Evolutionary conservation across 352 stramenopile genomes (phyloP), one percentile per base, ranked within the genome.

Genomic region (Pythium dissotocum): DNA sequence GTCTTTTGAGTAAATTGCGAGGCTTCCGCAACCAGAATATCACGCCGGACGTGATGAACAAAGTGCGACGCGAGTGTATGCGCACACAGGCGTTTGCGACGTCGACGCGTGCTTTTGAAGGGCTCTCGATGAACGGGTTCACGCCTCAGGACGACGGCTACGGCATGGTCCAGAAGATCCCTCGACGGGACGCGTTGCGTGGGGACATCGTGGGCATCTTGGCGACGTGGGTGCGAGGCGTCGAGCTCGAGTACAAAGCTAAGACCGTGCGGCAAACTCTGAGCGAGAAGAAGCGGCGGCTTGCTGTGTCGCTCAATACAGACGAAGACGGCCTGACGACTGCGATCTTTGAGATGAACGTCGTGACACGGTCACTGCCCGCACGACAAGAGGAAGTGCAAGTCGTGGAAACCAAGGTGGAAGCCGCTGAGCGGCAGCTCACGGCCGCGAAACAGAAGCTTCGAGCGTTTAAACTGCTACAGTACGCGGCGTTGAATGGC

Each of bases 211-310:
- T 90, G 2, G 65, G 71, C 2, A 80, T 85, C 26, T 63, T 92
- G 4, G 84, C 84, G 2, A 73, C 80, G 6, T 94, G 87, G 85
- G 79, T 93, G 5, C 82, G 83, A 65, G 84, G 87, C 2, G 84
- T 94, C 21, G 87, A 91, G 59, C 77, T 86, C 30, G 84, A 94
- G 60, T 90, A 94, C 67, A 85, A 83, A n/a, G 73, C 83, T n/a
- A 72, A 67, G 33, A 73, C 66, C 0, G 82, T 91, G 26, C 78
- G 81, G 0, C 77, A 88, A 33, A 76, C 72, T n/a, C 71, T 93
- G 4, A 66, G 65, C 0, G 81, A 93, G 42, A 80, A 79, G 30
- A 87, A 87, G 63, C 77, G 76, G 1, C 70, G 78, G 33, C 68
- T 93, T 16, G 78, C 72, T 14, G 69, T 76, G 13, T 77, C 78